phyloP scores from a whole-genome alignment of 257 asterid species.

The Ajuga chamaepitys region DNA sequence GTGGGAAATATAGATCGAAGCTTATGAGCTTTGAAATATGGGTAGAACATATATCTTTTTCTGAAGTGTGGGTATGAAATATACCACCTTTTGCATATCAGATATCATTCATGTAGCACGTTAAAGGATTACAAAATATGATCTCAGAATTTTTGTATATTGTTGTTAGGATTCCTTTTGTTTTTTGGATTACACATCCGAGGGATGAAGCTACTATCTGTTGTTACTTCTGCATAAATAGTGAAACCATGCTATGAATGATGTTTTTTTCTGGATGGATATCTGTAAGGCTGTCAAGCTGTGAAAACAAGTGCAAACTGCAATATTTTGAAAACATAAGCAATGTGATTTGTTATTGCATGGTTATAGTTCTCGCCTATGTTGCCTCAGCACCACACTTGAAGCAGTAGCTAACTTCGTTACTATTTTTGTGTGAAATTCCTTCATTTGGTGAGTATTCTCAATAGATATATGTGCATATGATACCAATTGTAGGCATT shows the following conservation, averaged over 20 bases:
- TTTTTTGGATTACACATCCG: background rate
- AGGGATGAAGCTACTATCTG: background rate
- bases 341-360: background rate
- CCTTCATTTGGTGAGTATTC: conserved; percentile 5
- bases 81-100: no score
- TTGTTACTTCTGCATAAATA: background rate
- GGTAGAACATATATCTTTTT: no score
- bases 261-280: background rate
- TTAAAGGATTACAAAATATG: background rate
- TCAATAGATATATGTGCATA: background rate
- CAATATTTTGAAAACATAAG: background rate
- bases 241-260: background rate
- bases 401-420: background rate
- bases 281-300: background rate
- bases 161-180: background rate
- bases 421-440: background rate
- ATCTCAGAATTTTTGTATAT: background rate
- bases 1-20: no score
- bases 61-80: no score
- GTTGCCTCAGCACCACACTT: background rate
- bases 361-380: background rate
- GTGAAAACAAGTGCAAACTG: background rate
- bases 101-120: background rate
- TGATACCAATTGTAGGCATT: conserved; percentile 44
- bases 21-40: no score